A percentile compares a stretch with the other conserved stretches of the same genome.
These are phyloP conservation scores for Yamadazyma taylorii DNA, from an alignment of 1,139 yeast species.

Conservation along the genomic window DNA sequence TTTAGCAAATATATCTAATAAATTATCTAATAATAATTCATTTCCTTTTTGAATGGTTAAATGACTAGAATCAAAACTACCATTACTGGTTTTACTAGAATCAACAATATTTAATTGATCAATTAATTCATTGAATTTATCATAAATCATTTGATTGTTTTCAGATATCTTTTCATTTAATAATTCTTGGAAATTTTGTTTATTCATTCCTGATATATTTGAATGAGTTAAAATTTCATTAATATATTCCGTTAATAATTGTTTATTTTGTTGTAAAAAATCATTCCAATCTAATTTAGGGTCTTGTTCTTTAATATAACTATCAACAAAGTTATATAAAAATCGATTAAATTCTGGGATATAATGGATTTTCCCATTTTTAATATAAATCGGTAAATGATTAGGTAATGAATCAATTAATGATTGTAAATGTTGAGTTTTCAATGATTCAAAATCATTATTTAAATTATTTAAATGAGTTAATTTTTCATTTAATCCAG, in stretches of 20 bases:
- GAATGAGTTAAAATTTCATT: constrained; percentile 7
- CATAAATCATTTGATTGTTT: constrained; percentile 26
- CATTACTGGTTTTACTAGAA: too few relatives aligned
- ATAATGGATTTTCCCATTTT: constrained; percentile 37
- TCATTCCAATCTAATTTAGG: constrained; percentile 20
- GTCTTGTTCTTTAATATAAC: constrained; percentile 19
- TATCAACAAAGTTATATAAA: constrained; percentile 36
- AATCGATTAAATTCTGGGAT: constrained; percentile 42
- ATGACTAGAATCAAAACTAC: constrained; percentile 10
- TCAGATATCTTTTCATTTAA: constrained; percentile 23
- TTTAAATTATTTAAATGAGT: constrained; percentile 18
- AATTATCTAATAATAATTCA: constrained; percentile 22
- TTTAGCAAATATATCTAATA: constrained; percentile 35
- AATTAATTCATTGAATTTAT: constrained; percentile 28
- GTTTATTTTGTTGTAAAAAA: constrained; percentile 23
- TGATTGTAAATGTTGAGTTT: constrained; percentile 22
- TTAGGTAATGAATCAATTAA: constrained; percentile 27
- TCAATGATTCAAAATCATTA: constrained; percentile 22
- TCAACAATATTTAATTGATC: constrained; percentile 22
- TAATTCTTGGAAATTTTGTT: constrained; percentile 22
- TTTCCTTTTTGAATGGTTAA: constrained; percentile 16
- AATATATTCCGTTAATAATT: constrained; percentile 21
- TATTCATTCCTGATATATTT: constrained; percentile 17
- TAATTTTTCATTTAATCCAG: constrained; percentile 17
- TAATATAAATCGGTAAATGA: constrained; percentile 34